These are phyloP conservation scores for Picea abies DNA, from an alignment of 83 land plant species.

Conservation along the genomic window DNA sequence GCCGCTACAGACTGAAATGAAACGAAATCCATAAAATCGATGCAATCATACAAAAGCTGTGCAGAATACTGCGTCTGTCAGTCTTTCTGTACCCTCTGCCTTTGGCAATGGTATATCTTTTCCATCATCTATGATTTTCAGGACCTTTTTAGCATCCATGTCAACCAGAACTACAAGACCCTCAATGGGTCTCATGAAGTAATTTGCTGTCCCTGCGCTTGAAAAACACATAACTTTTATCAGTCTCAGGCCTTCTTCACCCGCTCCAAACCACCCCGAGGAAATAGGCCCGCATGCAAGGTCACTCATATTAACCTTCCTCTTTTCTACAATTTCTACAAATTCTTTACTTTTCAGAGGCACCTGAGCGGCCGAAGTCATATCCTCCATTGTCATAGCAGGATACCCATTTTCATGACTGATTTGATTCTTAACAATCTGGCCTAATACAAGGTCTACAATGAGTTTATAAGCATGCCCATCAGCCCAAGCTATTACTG, in stretches of 20 bases:
- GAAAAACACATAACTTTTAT: slow-evolving; percentile 67
- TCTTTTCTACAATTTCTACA: slow-evolving; percentile 42
- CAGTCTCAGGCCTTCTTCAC: slow-evolving; percentile 51
- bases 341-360: slow-evolving; percentile 44
- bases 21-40: too few relatives aligned
- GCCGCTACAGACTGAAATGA: too few relatives aligned
- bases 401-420: slow-evolving; percentile 56
- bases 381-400: slow-evolving; percentile 62
- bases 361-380: slow-evolving; percentile 21
- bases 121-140: slow-evolving; percentile 49
- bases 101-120: slow-evolving; percentile 54
- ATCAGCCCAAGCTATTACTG: slow-evolving; percentile 37
- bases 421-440: slow-evolving; percentile 21
- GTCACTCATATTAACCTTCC: slow-evolving; percentile 58
- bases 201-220: slow-evolving; percentile 54
- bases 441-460: slow-evolving; percentile 41
- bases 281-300: slow-evolving; percentile 60
- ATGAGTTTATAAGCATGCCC: slow-evolving; percentile 37
- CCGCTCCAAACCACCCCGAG: slow-evolving; percentile 59
- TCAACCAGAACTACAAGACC: slow-evolving; percentile 70
- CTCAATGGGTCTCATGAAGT: slow-evolving; percentile 86
- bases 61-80: too few relatives aligned
- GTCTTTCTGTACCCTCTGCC: too few relatives aligned
- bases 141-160: slow-evolving; percentile 37
- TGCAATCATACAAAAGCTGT: too few relatives aligned